phyloP scores from a whole-genome alignment of 164 flowering plant genomes.

The Vitis amurensis region DNA sequence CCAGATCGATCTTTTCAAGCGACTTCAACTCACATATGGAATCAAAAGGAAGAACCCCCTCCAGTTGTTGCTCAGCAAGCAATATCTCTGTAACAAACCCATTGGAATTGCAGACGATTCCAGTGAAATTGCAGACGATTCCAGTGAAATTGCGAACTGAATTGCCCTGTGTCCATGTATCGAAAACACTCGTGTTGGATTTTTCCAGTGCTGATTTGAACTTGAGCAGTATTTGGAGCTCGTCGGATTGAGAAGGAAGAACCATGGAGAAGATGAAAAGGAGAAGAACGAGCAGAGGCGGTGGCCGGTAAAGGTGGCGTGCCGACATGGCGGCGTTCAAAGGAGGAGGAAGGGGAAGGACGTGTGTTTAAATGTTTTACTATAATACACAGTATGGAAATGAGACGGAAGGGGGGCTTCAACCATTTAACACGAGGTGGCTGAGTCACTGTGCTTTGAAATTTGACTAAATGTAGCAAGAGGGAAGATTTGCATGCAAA shows the following conservation, averaged over 20 bases:
- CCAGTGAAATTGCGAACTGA: slow-evolving; percentile 56
- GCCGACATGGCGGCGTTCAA: slow-evolving; percentile 7
- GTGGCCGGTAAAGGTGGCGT: neutral
- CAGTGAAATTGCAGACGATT: slow-evolving; percentile 59
- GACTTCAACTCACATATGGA: slow-evolving; percentile 47
- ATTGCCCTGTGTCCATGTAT: slow-evolving; percentile 37
- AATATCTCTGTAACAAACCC: slow-evolving; percentile 42
- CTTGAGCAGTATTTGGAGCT: slow-evolving; percentile 38
- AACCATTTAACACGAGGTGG: too few relatives aligned
- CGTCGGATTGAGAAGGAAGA: slow-evolving; percentile 17
- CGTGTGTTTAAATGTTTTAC: neutral
- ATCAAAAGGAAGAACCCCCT: slow-evolving; percentile 49
- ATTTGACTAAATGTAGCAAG: too few relatives aligned
- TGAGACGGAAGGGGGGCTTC: neutral
- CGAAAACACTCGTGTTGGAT: slow-evolving; percentile 30
- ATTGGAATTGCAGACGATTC: slow-evolving; percentile 47
- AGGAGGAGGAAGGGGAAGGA: neutral
- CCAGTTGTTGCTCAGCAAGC: slow-evolving; percentile 26
- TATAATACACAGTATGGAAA: slow-evolving; percentile 5
- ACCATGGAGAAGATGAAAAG: neutral
- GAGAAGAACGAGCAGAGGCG: slow-evolving; percentile 1
- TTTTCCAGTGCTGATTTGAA: slow-evolving; percentile 36
- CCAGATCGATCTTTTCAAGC: slow-evolving; percentile 44
- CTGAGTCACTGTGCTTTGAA: too few relatives aligned
- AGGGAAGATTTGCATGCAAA: too few relatives aligned